Evolutionary conservation across 139 green algal species (phyloP).

Genomic region (Micromonas pusilla): DNA sequence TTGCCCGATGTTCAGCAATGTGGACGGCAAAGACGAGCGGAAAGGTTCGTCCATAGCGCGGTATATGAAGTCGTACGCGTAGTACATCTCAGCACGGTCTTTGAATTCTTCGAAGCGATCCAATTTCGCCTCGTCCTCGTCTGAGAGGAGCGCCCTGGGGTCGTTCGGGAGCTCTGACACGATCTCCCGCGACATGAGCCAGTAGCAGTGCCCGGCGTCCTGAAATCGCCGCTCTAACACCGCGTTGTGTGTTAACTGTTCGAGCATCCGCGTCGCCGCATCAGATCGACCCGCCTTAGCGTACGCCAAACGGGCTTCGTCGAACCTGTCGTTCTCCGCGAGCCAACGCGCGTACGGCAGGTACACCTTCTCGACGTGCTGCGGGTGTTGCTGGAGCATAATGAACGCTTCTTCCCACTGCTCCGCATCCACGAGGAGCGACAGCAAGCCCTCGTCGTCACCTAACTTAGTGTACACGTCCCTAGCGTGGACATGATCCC

Average conservation of each 20-base stretch:
- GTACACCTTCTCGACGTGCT: slow-evolving; percentile 43
- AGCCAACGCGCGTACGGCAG: slow-evolving; percentile 62
- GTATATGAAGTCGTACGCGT: slow-evolving; percentile 63
- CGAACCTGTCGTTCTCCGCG: slow-evolving; percentile 37
- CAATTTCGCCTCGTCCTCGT: slow-evolving; percentile 39
- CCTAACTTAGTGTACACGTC: slow-evolving; percentile 59
- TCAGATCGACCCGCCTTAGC: slow-evolving; percentile 38
- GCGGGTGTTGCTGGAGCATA: slow-evolving; percentile 49
- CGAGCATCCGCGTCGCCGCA: slow-evolving; percentile 42
- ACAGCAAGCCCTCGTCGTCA: slow-evolving; percentile 47
- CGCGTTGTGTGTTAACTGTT: slow-evolving; percentile 57
- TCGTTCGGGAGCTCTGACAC: not conserved
- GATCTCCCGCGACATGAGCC: slow-evolving; percentile 44
- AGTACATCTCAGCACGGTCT: slow-evolving; percentile 60
- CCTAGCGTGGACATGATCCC: slow-evolving; percentile 53
- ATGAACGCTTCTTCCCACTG: slow-evolving; percentile 66
- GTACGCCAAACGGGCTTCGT: slow-evolving; percentile 50
- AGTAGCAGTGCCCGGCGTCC: slow-evolving; percentile 57
- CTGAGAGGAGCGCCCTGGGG: not conserved
- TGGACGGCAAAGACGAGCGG: slow-evolving; percentile 37
- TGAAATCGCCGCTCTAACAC: slow-evolving; percentile 50
- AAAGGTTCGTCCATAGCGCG: slow-evolving; percentile 48
- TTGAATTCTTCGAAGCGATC: slow-evolving; percentile 53
- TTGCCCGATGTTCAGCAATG: slow-evolving; percentile 55
- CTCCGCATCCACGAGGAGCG: slow-evolving; percentile 50